A percentile compares a stretch with the other conserved stretches of the same genome.
Conservation (phyloP, 352 stramenopile genomes). For the Globisporangium irregulare region DNA sequence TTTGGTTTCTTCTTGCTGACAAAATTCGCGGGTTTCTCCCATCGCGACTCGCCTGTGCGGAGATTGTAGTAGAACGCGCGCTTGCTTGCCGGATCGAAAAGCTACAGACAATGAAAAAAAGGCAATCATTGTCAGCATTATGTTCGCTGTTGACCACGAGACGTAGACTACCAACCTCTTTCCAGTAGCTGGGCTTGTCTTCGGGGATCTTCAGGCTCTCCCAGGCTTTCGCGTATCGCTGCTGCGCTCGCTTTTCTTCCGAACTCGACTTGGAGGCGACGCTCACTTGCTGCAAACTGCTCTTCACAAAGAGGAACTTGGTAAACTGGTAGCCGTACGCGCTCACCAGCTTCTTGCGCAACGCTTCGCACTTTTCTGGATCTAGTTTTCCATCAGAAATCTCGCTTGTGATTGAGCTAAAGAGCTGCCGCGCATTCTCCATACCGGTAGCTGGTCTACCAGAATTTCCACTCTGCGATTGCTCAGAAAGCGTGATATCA, state of each 20-base stretch:
- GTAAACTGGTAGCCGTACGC: constrained; percentile 54
- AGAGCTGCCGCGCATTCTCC: constrained; percentile 11
- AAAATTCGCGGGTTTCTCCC: constrained; percentile 45
- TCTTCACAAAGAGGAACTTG: constrained; percentile 42
- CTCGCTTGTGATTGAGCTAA: constrained; percentile 22
- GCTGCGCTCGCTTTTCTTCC: constrained; percentile 33
- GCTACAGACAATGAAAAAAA: constrained; percentile 20
- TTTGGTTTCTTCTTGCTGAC: constrained; percentile 16
- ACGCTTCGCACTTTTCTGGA: constrained; percentile 17
- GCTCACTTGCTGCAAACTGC: constrained; percentile 31
- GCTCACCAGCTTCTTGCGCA: constrained; percentile 35
- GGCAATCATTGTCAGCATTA: no score
- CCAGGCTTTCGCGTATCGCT: constrained; percentile 42
- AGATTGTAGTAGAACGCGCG: constrained; percentile 69
- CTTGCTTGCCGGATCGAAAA: constrained; percentile 37
- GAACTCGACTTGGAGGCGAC: constrained; percentile 22
- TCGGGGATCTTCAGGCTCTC: constrained; percentile 27
- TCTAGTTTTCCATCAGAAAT: constrained; percentile 24
- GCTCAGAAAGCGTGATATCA: neutral
- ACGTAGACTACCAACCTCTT: constrained; percentile 36
- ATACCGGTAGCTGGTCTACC: neutral
- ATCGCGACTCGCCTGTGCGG: constrained; percentile 61
- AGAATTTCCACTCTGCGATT: neutral
- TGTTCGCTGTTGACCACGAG: neutral
- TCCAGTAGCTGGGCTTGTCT: constrained; percentile 61